Conservation (phyloP, 2,329 filamentous ascomycete species). For the Calonectria multiphialidica region DNA sequence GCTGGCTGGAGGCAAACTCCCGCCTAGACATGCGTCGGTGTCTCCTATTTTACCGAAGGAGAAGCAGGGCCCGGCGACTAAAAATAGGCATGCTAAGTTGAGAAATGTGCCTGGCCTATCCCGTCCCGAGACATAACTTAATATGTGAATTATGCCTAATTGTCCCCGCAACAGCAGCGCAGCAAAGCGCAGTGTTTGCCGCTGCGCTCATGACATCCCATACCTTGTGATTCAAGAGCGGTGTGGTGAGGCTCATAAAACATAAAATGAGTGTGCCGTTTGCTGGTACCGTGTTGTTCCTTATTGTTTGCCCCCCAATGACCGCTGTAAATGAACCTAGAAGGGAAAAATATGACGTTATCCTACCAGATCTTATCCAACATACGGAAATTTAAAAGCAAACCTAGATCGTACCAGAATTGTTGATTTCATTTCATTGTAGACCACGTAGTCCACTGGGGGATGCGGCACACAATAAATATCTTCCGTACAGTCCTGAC, state of each 20-base stretch:
- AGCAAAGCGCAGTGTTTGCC: neutral
- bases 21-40: neutral
- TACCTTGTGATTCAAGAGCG: neutral
- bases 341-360: too few relatives aligned
- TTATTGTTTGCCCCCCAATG: too few relatives aligned
- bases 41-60: conserved; percentile 1
- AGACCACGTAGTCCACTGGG: too few relatives aligned
- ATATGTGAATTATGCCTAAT: conserved; percentile 1
- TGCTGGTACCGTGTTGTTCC: neutral
- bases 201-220: neutral
- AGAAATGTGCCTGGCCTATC: conserved; percentile 7
- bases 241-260: neutral
- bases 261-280: neutral
- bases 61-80: neutral
- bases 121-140: conserved; percentile 10
- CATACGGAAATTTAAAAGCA: too few relatives aligned
- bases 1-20: neutral
- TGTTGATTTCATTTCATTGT: too few relatives aligned
- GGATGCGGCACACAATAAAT: too few relatives aligned
- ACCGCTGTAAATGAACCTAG: too few relatives aligned
- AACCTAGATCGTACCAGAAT: too few relatives aligned
- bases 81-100: conserved; percentile 1
- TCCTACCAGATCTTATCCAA: too few relatives aligned
- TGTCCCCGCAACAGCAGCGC: neutral
- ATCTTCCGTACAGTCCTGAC: too few relatives aligned